A percentile compares a stretch with the other conserved stretches of the same genome.
Conservation (phyloP, 2,329 filamentous ascomycete species). For the Onygena corvina region DNA sequence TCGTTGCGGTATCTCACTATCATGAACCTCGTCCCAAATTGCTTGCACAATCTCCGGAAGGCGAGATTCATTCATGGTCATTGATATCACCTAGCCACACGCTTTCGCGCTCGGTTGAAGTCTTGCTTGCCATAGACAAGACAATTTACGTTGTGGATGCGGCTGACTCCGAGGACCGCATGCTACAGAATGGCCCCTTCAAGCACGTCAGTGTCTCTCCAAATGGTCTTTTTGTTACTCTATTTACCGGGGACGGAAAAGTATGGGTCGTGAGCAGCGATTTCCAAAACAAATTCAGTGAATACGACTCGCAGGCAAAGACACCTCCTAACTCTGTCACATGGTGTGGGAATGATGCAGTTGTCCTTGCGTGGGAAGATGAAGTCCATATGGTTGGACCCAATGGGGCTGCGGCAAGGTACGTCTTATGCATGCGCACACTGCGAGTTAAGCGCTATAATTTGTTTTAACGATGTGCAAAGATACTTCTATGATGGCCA, state of each 20-base stretch:
- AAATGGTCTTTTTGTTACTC: constrained; percentile 73
- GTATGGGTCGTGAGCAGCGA: constrained; percentile 91
- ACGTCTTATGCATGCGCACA: constrained; percentile 13
- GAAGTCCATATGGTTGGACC: constrained; percentile 90
- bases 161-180: constrained; percentile 78
- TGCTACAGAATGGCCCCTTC: constrained; percentile 85
- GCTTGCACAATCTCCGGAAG: constrained; percentile 63
- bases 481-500: constrained; percentile 83
- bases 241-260: constrained; percentile 75
- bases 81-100: constrained; percentile 80
- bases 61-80: constrained; percentile 75
- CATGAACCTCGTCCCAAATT: constrained; percentile 78
- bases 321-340: constrained; percentile 77
- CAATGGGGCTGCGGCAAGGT: constrained; percentile 58
- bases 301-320: constrained; percentile 78
- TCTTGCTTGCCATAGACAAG: constrained; percentile 68
- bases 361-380: constrained; percentile 92
- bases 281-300: constrained; percentile 82
- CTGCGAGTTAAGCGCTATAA: not conserved
- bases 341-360: constrained; percentile 93
- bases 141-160: constrained; percentile 82
- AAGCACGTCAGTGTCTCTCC: constrained; percentile 82
- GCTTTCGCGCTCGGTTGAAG: constrained; percentile 84
- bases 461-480: constrained; percentile 14
- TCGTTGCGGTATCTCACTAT: constrained; percentile 80